A percentile compares a stretch with the other conserved stretches of the same genome.
These are phyloP conservation scores for Globisporangium abappressorium DNA, from an alignment of 352 stramenopile genomes.

Conservation along the genomic window DNA sequence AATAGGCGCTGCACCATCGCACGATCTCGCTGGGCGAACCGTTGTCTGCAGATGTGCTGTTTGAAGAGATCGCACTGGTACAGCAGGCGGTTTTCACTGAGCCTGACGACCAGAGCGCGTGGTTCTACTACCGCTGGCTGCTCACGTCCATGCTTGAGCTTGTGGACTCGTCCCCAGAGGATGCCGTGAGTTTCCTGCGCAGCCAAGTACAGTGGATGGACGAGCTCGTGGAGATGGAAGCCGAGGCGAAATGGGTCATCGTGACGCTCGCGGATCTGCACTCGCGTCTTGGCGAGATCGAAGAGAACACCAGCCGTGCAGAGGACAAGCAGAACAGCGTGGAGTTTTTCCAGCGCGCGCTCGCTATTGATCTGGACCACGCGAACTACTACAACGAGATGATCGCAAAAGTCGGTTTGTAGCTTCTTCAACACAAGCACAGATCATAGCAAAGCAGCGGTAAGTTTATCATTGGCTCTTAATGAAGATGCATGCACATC, in stretches of 20 bases:
- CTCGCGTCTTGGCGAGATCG: slow-evolving; percentile 27
- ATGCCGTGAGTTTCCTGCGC: slow-evolving; percentile 49
- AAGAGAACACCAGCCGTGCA: slow-evolving; percentile 18
- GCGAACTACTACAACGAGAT: slow-evolving; percentile 61
- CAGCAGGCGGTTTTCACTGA: slow-evolving; percentile 98
- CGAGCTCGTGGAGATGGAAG: slow-evolving; percentile 81
- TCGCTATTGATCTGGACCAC: slow-evolving; percentile 57
- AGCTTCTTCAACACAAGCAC: slow-evolving; percentile 1
- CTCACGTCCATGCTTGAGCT: slow-evolving; percentile 73
- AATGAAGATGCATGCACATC: too few relatives aligned
- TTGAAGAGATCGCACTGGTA: slow-evolving; percentile 81
- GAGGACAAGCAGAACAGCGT: slow-evolving; percentile 42
- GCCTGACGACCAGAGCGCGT: slow-evolving; percentile 97
- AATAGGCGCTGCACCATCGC: slow-evolving; percentile 60
- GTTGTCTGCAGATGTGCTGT: slow-evolving; percentile 46
- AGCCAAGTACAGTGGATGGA: slow-evolving; percentile 80
- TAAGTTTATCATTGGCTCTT: too few relatives aligned
- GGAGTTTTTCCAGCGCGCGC: slow-evolving; percentile 46
- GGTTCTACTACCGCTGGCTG: slow-evolving; percentile 98
- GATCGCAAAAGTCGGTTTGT: slow-evolving; percentile 26
- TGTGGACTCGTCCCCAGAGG: slow-evolving; percentile 36
- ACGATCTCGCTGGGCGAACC: slow-evolving; percentile 51
- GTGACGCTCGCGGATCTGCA: slow-evolving; percentile 60
- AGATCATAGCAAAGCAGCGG: background rate
- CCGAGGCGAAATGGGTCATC: slow-evolving; percentile 68